Evolutionary conservation across 371 early-diverging fungal species (phyloP).

Genomic region (Mortierella sp.): DNA sequence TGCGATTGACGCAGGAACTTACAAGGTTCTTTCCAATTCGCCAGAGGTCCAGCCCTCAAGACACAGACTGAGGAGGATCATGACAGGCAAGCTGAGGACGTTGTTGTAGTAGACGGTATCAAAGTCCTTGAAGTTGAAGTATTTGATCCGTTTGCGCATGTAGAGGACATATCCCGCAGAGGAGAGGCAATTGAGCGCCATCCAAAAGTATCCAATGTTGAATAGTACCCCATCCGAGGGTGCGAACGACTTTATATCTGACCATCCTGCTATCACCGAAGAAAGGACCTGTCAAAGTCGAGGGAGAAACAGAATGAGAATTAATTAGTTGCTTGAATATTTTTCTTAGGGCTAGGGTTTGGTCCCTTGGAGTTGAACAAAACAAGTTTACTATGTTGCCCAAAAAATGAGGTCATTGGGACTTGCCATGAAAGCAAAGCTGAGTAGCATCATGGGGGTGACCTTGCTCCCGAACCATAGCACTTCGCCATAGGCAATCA

Average conservation of each 20-base stretch:
- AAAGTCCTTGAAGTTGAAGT: conserved; percentile 90
- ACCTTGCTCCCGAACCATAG: conserved; percentile 85
- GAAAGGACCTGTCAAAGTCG: conserved; percentile 88
- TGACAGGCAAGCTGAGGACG: conserved; percentile 88
- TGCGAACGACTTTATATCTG: conserved; percentile 66
- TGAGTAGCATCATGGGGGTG: conserved; percentile 81
- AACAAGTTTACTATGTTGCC: not conserved
- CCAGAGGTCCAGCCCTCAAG: conserved; percentile 82
- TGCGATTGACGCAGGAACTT: conserved; percentile 39
- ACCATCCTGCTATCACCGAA: conserved; percentile 91
- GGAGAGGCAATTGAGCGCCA: conserved; percentile 90
- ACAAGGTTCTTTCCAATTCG: conserved; percentile 70
- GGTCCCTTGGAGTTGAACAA: no score
- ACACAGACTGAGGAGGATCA: conserved; percentile 80
- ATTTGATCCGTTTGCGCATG: conserved; percentile 90
- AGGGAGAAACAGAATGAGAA: not conserved
- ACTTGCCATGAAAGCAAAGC: conserved; percentile 90
- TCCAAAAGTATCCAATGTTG: conserved; percentile 91
- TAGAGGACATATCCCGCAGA: conserved; percentile 94
- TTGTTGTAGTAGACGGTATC: conserved; percentile 99
- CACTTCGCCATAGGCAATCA: conserved; percentile 96
- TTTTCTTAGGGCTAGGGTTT: no score
- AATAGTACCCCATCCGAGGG: conserved; percentile 33
- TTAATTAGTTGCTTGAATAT: no score
- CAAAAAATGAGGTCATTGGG: not conserved